Evolutionary conservation across 2,329 filamentous ascomycete genomes (phyloP), one percentile per base, ranked within the genome.

Genomic region (Chaetothyriales sp.): DNA sequence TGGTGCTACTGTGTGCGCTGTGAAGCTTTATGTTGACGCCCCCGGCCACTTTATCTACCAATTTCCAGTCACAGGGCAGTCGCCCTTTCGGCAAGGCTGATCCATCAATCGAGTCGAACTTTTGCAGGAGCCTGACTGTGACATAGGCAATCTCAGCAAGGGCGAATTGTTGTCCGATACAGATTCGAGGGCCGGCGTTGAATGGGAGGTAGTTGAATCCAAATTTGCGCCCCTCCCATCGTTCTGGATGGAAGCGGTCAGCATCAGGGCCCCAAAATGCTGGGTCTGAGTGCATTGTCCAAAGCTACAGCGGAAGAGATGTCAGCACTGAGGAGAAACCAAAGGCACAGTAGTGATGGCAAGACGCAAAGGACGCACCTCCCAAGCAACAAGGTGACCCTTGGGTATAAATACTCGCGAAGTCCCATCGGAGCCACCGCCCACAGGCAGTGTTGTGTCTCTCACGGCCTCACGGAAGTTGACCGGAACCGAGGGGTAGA

Each of bases 211-310:
- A 65, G 52, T 1, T 85, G 53, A 53, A 88, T 79, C 66, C 85
- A 86, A 62, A 86, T 84, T 22, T 85, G 72, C 43, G 84, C 82
- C 0, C 83, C 58, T 82, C 68, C 84, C 83, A 88, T 51, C 84
- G 73, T 44, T 86, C 82, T 0, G 85, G 85, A 53, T 71, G 73
- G 67, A 81, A 87, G 37, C 70, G 71, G 22, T 71, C 67, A 1
- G 70, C 72, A 50, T 76, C 73, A 0, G 62, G 50, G 2, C 73
- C 73, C 64, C 68, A 77, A 51, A 71, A 62, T n/a, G n/a, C n/a
- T n/a, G n/a, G n/a, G n/a, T n/a, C n/a, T n/a, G n/a, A n/a, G n/a
- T n/a, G n/a, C n/a, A n/a, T n/a, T n/a, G n/a, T n/a, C n/a, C n/a
- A n/a, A n/a, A n/a, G n/a, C n/a, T n/a, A n/a, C n/a, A n/a, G n/a